Evolutionary conservation across 2,329 filamentous ascomycete genomes (phyloP).

Genomic region (Diplodia intermedia): DNA sequence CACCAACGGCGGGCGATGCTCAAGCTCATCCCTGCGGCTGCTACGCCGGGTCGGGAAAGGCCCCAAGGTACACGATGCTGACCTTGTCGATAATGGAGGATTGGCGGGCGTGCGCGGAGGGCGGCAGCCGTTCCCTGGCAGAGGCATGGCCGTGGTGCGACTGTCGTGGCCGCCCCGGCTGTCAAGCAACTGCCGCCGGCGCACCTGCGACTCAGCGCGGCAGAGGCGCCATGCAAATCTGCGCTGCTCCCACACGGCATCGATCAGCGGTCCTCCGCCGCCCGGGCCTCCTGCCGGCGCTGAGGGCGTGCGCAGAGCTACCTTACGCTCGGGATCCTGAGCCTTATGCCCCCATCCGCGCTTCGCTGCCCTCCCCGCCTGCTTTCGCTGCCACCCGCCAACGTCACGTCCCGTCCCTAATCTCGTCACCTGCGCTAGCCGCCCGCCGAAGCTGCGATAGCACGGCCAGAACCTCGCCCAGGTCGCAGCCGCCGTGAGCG

Average conservation of each 20-base stretch:
- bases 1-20: conserved; percentile 32
- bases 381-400: conserved; percentile 11
- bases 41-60: conserved; percentile 31
- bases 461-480: conserved; percentile 14
- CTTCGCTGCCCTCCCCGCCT: conserved; percentile 14
- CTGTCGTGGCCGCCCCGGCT: conserved; percentile 25
- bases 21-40: conserved; percentile 32
- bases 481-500: conserved; percentile 17
- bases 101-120: conserved; percentile 31
- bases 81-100: conserved; percentile 32
- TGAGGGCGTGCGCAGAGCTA: conserved; percentile 28
- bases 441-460: conserved; percentile 18
- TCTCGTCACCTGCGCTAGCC: conserved; percentile 29
- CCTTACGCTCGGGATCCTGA: conserved; percentile 22
- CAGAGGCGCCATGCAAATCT: conserved; percentile 30
- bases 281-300: conserved; percentile 15
- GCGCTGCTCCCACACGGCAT: conserved; percentile 28
- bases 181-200: conserved; percentile 26
- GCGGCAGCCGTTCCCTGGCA: conserved; percentile 32
- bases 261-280: conserved; percentile 24
- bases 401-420: conserved; percentile 27
- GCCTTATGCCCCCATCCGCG: conserved; percentile 16
- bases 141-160: conserved; percentile 32
- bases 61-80: conserved; percentile 23
- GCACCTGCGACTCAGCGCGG: neutral